These are phyloP conservation scores for Trichoderma sp. DNA, from an alignment of 2,329 filamentous ascomycete species.

Conservation along the genomic window DNA sequence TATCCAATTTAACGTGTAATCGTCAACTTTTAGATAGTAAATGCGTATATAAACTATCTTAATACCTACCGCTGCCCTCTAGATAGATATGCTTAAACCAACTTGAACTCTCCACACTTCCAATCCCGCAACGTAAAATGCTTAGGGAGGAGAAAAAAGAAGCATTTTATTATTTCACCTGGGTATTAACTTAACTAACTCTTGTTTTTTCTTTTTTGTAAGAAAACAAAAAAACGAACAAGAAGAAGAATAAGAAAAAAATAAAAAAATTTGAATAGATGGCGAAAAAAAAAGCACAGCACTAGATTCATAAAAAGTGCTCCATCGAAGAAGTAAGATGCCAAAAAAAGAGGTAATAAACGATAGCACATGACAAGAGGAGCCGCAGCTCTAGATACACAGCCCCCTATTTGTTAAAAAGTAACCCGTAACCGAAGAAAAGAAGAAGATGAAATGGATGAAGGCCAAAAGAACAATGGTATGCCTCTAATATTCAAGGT, in stretches of 20 bases:
- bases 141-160: background rate
- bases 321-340: background rate
- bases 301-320: constrained; percentile 14
- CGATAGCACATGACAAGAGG: constrained; percentile 3
- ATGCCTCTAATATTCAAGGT: constrained; percentile 17
- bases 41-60: background rate
- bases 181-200: constrained; percentile 17
- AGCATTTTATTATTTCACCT: constrained; percentile 17
- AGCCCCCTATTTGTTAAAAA: background rate
- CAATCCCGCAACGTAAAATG: background rate
- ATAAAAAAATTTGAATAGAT: background rate
- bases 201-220: constrained; percentile 18
- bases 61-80: background rate
- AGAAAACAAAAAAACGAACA: background rate
- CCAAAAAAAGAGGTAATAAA: background rate
- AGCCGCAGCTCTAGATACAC: constrained; percentile 15
- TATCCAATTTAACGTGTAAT: background rate
- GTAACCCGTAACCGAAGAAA: background rate
- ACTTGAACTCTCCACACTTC: background rate
- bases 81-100: background rate
- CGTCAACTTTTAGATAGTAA: too few species aligned
- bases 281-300: background rate
- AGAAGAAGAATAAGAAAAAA: background rate
- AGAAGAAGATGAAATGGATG: background rate
- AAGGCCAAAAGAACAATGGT: background rate